Base-by-base conservation (phyloP, 139 green algal genomes). In the Chlorella sp. region DNA sequence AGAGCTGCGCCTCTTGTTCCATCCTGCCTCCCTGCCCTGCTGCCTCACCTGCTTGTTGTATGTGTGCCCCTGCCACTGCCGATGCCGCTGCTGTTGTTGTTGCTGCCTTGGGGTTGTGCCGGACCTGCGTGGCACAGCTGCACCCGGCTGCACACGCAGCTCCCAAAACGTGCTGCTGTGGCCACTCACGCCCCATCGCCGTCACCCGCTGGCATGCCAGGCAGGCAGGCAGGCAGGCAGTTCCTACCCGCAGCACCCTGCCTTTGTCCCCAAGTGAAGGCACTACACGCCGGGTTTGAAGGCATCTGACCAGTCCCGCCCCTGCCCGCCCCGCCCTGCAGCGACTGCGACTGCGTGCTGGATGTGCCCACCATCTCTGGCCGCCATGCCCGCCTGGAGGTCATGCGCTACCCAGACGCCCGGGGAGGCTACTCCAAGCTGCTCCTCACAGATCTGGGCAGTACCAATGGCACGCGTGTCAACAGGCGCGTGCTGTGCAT, bases 381-480 rank as follows among this genome's bases (percentile, higher is more conserved):
- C 24, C 48, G 81, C 16, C 90, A 95, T 83, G 90, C 83, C 16
- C 75, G 90, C n/a, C 88, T 95, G 28, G 88, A 94, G 85, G 66
- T 91, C 15, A 66, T 89, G 81, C 78, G 88, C 21, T 68, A 48
- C 3, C 76, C 40, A 16, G 88, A 88, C 34, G 53, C 64, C n/a
- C 42, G 16, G 42, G 86, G 75, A 26, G 86, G 71, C 69, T 40
- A 80, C 87, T 75, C 81, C 24, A 53, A 16, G 22, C 85, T 83
- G 18, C 80, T 90, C 26, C 66, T 95, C 39, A 94, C 91, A 22
- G 91, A 93, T 77, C 40, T 95, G 90, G 76, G 71, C 26, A 90
- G 81, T 26, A 92, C 78, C 28, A 94, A 94, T 57, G 91, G 86
- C 83, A 95, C 92, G 19, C 93, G 79, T 24, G 77, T 95, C 36